Conservation (phyloP, 176 grass and related monocot genomes). For the Oryza coarctata region DNA sequence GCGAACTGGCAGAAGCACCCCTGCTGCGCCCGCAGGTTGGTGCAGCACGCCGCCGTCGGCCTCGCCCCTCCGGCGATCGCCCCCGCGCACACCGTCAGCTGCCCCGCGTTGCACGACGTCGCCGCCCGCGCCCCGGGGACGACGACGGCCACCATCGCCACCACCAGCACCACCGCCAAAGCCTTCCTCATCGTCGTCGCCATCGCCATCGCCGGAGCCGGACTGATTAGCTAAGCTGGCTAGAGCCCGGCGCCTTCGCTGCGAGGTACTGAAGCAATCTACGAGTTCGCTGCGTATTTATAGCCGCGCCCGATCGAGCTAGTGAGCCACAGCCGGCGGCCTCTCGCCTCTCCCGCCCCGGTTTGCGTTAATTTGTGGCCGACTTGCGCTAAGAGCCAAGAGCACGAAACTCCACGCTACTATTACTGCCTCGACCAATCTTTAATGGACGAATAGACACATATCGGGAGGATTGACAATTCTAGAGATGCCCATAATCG, state of each 20-base stretch:
- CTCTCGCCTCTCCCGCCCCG: no score
- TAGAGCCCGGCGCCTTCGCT: no score
- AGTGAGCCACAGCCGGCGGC: neutral
- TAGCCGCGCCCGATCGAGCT: neutral
- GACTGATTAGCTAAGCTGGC: no score
- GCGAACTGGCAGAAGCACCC: constrained; percentile 39
- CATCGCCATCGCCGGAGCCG: neutral
- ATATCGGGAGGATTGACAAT: neutral
- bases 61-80: neutral
- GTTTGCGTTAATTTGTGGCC: no score
- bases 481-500: neutral
- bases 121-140: no score
- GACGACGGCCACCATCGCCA: neutral
- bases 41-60: constrained; percentile 30
- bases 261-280: no score
- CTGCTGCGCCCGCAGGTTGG: constrained; percentile 18
- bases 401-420: no score
- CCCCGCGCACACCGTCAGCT: constrained; percentile 20
- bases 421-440: no score
- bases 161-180: neutral
- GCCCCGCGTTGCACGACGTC: neutral
- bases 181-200: neutral
- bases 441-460: no score
- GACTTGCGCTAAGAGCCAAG: no score
- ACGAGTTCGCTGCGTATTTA: neutral